Conservation (phyloP, 306 rosid genomes). For the Dalbergia cultrata region DNA sequence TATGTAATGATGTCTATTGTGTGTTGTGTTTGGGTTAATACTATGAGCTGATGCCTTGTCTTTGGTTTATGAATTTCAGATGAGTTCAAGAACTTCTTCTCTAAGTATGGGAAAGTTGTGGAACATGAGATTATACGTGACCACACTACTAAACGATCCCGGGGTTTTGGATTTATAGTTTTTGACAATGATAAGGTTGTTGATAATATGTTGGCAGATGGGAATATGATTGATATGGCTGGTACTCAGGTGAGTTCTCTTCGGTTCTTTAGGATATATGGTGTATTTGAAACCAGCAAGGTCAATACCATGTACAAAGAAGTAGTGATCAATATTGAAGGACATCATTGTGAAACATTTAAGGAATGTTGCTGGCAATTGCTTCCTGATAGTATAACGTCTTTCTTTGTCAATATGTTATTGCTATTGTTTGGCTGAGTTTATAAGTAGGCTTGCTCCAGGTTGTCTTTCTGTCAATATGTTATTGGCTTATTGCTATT, state of each 20-base stretch:
- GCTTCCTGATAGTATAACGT: constrained; percentile 28
- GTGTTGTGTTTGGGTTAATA: background rate
- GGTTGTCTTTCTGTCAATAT: constrained; percentile 41
- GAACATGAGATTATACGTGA: constrained; percentile 93
- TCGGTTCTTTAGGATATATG: background rate
- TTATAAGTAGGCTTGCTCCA: constrained; percentile 53
- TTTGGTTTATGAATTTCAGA: constrained; percentile 56
- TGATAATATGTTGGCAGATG: constrained; percentile 80
- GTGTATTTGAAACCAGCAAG: background rate
- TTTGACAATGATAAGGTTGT: constrained; percentile 91
- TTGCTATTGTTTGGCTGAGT: constrained; percentile 13
- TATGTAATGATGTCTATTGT: background rate
- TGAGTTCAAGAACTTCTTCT: constrained; percentile 77
- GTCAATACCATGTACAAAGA: background rate
- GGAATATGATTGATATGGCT: constrained; percentile 94
- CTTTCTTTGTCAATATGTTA: background rate
- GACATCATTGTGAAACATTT: constrained; percentile 4
- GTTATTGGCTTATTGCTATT: constrained; percentile 12
- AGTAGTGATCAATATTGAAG: background rate
- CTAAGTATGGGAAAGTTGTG: constrained; percentile 74
- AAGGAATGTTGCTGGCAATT: constrained; percentile 6
- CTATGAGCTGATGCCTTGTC: background rate
- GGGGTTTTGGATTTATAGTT: constrained; percentile 93
- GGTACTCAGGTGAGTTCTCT: constrained; percentile 93
- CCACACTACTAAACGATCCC: constrained; percentile 83